phyloP scores from a whole-genome alignment of 768 basidiomycete genomes.

The Boletus sensibilis region DNA sequence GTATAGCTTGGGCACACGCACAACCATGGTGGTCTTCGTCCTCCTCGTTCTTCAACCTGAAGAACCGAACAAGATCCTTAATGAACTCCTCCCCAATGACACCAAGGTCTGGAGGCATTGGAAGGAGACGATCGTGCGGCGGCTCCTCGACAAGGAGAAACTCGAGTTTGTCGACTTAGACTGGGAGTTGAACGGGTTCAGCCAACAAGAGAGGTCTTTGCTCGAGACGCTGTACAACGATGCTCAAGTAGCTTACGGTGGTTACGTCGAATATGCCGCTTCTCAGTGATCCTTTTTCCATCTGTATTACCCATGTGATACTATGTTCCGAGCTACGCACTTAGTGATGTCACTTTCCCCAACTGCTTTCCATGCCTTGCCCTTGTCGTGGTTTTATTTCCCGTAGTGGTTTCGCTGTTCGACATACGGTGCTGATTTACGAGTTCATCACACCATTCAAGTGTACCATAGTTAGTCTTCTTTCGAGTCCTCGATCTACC shows the following conservation, averaged over 20 bases:
- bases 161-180: constrained; percentile 23
- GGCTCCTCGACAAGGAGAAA: constrained; percentile 18
- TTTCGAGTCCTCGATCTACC: background rate
- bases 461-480: background rate
- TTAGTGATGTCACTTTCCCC: background rate
- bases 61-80: constrained; percentile 20
- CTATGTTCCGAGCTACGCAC: background rate
- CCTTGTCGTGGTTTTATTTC: background rate
- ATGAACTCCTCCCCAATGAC: constrained; percentile 30
- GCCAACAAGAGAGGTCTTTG: constrained; percentile 15
- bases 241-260: constrained; percentile 27
- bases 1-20: constrained; percentile 27
- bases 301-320: background rate
- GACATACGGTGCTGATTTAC: background rate
- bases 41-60: constrained; percentile 23
- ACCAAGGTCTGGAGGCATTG: constrained; percentile 31
- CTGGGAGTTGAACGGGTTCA: constrained; percentile 22
- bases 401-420: background rate
- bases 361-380: background rate
- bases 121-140: constrained; percentile 20
- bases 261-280: constrained; percentile 13
- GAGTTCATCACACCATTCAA: background rate
- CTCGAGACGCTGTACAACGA: constrained; percentile 27
- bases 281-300: constrained; percentile 2
- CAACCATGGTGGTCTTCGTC: constrained; percentile 24